A percentile compares a stretch with the other conserved stretches of the same genome.
Evolutionary conservation across 371 early-diverging fungal genomes (phyloP).

Genomic region (Mortierella sp.): DNA sequence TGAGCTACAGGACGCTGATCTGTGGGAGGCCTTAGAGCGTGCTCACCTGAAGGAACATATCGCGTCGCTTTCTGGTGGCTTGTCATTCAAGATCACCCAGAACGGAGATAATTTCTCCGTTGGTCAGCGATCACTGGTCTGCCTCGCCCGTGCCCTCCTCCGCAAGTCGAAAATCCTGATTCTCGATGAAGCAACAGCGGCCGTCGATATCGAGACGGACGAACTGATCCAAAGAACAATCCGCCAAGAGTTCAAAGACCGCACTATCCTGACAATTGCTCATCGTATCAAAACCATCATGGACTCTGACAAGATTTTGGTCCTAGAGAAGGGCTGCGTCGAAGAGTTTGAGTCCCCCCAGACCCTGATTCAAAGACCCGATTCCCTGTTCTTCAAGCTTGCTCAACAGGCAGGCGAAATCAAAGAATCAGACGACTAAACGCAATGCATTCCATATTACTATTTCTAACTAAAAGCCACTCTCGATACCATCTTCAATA

Average conservation of each 20-base stretch:
- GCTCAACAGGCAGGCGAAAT: conserved; percentile 45
- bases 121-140: conserved; percentile 91
- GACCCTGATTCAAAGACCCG: conserved; percentile 56
- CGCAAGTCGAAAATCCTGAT: conserved; percentile 79
- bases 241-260: conserved; percentile 73
- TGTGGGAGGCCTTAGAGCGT: conserved; percentile 76
- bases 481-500: too few species aligned
- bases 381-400: conserved; percentile 30
- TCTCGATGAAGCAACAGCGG: conserved; percentile 90
- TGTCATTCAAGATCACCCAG: conserved; percentile 70
- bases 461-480: too few species aligned
- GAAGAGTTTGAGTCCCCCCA: conserved; percentile 80
- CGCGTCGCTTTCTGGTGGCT: conserved; percentile 53
- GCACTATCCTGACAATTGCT: conserved; percentile 82
- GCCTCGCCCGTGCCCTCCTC: conserved; percentile 88
- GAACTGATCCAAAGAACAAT: conserved; percentile 86
- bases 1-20: conserved; percentile 68
- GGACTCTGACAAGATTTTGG: conserved; percentile 90
- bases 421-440: neutral
- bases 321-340: conserved; percentile 82
- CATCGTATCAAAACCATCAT: conserved; percentile 91
- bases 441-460: too few species aligned
- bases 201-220: conserved; percentile 84
- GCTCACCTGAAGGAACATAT: conserved; percentile 70
- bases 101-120: conserved; percentile 85